These are phyloP conservation scores for Lumnitzera littorea DNA, from an alignment of 345 rosid genomes.

Conservation along the genomic window DNA sequence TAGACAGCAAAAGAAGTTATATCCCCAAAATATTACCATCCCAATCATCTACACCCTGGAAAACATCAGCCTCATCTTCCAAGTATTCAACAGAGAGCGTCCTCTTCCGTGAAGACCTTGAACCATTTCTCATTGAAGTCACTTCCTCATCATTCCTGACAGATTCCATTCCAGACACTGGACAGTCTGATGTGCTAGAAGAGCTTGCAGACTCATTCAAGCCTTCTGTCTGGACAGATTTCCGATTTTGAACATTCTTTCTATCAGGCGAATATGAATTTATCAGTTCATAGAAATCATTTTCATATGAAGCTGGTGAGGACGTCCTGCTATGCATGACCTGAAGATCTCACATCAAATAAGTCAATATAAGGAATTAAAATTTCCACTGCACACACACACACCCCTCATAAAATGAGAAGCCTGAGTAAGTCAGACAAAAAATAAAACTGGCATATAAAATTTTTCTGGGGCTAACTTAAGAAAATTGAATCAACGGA, in stretches of 20 bases:
- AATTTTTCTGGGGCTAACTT: no score
- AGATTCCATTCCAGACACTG: slow-evolving; percentile 6
- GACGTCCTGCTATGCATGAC: slow-evolving; percentile 77
- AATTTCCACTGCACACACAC: no score
- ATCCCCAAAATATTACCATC: slow-evolving; percentile 49
- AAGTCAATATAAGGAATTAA: neutral
- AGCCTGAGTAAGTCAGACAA: no score
- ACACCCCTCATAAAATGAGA: no score
- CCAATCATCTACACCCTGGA: slow-evolving; percentile 66
- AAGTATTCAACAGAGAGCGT: slow-evolving; percentile 54
- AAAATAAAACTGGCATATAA: no score
- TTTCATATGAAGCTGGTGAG: slow-evolving; percentile 44
- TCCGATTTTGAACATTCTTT: slow-evolving; percentile 23
- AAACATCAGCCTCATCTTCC: slow-evolving; percentile 68
- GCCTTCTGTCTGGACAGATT: slow-evolving; percentile 16
- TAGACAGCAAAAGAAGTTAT: slow-evolving; percentile 2
- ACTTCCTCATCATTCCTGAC: slow-evolving; percentile 26
- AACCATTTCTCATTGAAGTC: slow-evolving; percentile 19
- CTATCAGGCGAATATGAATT: slow-evolving; percentile 37
- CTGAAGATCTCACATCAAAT: slow-evolving; percentile 28
- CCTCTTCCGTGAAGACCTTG: slow-evolving; percentile 26
- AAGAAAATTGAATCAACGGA: no score
- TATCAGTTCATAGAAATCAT: slow-evolving; percentile 53
- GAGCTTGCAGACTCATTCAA: slow-evolving; percentile 19
- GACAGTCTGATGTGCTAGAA: slow-evolving; percentile 14